Conservation (phyloP, 2,329 filamentous ascomycete species). For the Neodidymelliopsis sp. region DNA sequence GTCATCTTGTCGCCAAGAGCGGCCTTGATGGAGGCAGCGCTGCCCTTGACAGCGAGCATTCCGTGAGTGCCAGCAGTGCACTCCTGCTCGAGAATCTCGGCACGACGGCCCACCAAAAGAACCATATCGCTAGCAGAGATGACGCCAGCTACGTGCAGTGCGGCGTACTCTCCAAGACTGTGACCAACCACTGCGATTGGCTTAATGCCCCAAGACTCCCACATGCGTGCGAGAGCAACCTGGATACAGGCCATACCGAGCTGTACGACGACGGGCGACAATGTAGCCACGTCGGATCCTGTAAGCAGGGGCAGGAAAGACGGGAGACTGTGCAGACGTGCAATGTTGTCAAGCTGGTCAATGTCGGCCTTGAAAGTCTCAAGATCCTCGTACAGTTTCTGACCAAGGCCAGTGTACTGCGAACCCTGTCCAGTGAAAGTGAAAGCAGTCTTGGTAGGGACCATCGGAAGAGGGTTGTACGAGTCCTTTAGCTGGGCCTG, state of each 20-base stretch:
- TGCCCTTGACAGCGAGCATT: constrained; percentile 68
- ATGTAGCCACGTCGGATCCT: constrained; percentile 57
- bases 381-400: constrained; percentile 59
- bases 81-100: constrained; percentile 68
- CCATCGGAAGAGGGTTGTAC: constrained; percentile 62
- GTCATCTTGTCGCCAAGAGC: constrained; percentile 59
- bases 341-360: constrained; percentile 57
- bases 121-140: constrained; percentile 75
- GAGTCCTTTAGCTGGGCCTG: constrained; percentile 58
- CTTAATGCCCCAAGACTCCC: constrained; percentile 62
- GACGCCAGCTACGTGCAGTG: constrained; percentile 74
- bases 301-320: constrained; percentile 59
- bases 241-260: constrained; percentile 62
- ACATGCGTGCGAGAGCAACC: constrained; percentile 61
- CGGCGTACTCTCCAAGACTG: constrained; percentile 77
- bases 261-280: constrained; percentile 61
- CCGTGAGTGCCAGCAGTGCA: constrained; percentile 72
- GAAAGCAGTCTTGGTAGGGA: constrained; percentile 59
- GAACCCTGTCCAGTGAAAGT: constrained; percentile 62
- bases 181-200: constrained; percentile 62
- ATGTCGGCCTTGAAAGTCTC: constrained; percentile 59
- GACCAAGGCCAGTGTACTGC: constrained; percentile 60
- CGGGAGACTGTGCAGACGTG: constrained; percentile 55
- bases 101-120: constrained; percentile 73
- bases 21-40: constrained; percentile 60